Evolutionary conservation across 495 filamentous ascomycete species (phyloP).

Genomic region (Trichoderma erinaceum): DNA sequence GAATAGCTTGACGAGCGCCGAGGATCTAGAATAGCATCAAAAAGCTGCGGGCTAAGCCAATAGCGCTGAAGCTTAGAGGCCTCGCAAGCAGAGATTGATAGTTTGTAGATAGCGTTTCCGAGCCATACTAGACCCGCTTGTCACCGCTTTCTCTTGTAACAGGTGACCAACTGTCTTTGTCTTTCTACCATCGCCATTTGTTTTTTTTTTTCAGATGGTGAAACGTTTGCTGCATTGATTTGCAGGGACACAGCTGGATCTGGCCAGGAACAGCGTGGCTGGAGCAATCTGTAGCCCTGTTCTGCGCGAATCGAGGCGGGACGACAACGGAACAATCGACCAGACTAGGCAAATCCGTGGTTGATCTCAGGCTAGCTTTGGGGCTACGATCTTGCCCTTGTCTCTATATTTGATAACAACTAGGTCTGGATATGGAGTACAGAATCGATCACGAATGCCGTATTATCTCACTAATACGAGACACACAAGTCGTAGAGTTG

Average conservation of each 20-base stretch:
- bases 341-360: not conserved
- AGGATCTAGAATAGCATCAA: not conserved
- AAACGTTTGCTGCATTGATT: not conserved
- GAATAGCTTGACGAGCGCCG: not conserved
- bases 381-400: not conserved
- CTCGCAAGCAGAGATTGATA: too few species aligned
- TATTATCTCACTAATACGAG: slow-evolving; percentile 31
- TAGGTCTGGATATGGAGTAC: not conserved
- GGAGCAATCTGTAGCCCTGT: not conserved
- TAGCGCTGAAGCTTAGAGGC: not conserved
- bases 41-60: not conserved
- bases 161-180: too few species aligned
- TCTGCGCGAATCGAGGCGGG: not conserved
- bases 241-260: not conserved
- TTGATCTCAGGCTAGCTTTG: not conserved
- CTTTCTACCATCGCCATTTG: not conserved
- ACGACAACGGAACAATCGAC: not conserved
- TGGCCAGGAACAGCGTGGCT: not conserved
- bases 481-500: too few species aligned
- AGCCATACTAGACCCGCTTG: too few species aligned
- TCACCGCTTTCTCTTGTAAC: too few species aligned
- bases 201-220: not conserved
- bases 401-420: not conserved
- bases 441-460: not conserved
- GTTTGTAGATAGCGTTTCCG: too few species aligned